Conservation (phyloP, 1,284 basidiomycete species). For the Ustilago vetiveriae region DNA sequence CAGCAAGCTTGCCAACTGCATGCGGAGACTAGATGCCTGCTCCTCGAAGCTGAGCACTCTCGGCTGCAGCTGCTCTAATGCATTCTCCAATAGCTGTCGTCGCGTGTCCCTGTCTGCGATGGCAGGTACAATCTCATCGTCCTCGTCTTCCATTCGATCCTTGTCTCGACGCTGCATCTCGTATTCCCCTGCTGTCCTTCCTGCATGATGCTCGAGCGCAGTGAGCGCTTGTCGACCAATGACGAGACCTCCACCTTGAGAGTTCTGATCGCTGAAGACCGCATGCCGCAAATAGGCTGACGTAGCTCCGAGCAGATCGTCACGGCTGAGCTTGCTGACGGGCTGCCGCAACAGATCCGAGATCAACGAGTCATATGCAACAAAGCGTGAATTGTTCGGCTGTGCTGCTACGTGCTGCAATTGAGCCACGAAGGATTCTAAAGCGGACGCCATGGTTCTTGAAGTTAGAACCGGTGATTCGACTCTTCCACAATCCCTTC, state of each 20-base stretch:
- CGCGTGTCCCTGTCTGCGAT: constrained; percentile 44
- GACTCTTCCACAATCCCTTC: no score
- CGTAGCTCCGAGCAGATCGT: constrained; percentile 22
- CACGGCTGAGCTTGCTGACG: constrained; percentile 13
- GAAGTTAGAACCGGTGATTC: no score
- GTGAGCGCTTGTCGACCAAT: constrained; percentile 84
- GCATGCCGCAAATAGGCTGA: constrained; percentile 76
- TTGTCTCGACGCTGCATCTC: constrained; percentile 70
- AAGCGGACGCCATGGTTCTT: constrained; percentile 15
- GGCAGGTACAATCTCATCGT: constrained; percentile 34
- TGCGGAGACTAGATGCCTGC: constrained; percentile 83
- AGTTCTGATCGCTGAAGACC: constrained; percentile 76
- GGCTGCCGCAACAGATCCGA: constrained; percentile 26
- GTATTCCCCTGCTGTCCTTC: constrained; percentile 72
- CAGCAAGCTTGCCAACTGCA: constrained; percentile 86
- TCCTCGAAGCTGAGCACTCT: constrained; percentile 89
- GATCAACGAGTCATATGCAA: constrained; percentile 28
- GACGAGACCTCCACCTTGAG: constrained; percentile 75
- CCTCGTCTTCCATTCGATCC: constrained; percentile 25
- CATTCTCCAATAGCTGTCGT: constrained; percentile 76
- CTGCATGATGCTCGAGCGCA: constrained; percentile 72
- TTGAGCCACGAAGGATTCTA: constrained; percentile 20
- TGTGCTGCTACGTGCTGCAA: constrained; percentile 37
- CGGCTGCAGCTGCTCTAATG: constrained; percentile 77
- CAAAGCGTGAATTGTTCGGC: constrained; percentile 25